A percentile compares a stretch with the other conserved stretches of the same genome.
These are phyloP conservation scores for Nemania sp. DNA, from an alignment of 2,329 filamentous ascomycete genomes.

Conservation along the genomic window DNA sequence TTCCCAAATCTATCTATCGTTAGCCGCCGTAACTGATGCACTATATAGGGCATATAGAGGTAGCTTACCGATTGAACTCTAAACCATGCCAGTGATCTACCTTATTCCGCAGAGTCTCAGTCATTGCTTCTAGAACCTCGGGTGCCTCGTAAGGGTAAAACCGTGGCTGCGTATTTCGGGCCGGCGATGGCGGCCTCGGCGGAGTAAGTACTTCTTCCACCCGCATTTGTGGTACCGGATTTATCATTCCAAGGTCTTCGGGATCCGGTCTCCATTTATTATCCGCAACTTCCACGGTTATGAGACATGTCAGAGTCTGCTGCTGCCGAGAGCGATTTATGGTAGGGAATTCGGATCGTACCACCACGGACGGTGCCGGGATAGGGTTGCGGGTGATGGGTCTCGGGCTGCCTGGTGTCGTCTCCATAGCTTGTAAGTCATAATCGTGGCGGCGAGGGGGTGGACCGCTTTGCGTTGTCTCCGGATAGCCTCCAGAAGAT, in stretches of 20 bases:
- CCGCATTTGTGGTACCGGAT: slow-evolving; percentile 48
- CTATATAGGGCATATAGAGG: not conserved
- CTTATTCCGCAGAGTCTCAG: slow-evolving; percentile 79
- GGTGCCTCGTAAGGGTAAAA: slow-evolving; percentile 74
- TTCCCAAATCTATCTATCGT: slow-evolving; percentile 74
- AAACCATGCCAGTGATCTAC: slow-evolving; percentile 99
- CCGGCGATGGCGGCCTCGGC: slow-evolving; percentile 62
- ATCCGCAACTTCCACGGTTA: slow-evolving; percentile 92
- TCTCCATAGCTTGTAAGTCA: slow-evolving; percentile 95
- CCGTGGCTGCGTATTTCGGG: slow-evolving; percentile 55
- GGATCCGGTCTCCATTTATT: slow-evolving; percentile 87
- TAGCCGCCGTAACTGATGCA: slow-evolving; percentile 27
- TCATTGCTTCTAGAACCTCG: slow-evolving; percentile 80
- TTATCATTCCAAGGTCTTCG: slow-evolving; percentile 70
- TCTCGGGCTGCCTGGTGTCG: slow-evolving; percentile 74
- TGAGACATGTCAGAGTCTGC: slow-evolving; percentile 89
- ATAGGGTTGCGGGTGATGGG: slow-evolving; percentile 80
- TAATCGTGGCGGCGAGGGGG: slow-evolving; percentile 84
- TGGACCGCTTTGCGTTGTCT: slow-evolving; percentile 70
- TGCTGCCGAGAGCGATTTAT: slow-evolving; percentile 90
- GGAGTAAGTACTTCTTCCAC: slow-evolving; percentile 58
- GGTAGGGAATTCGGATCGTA: slow-evolving; percentile 95
- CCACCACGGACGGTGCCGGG: slow-evolving; percentile 85
- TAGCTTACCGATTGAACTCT: slow-evolving; percentile 74
- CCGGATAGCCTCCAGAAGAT: slow-evolving; percentile 79